Evolutionary conservation across 2,329 filamentous ascomycete genomes (phyloP), one percentile per base, ranked within the genome.

Genomic region (Aspergillus latus): DNA sequence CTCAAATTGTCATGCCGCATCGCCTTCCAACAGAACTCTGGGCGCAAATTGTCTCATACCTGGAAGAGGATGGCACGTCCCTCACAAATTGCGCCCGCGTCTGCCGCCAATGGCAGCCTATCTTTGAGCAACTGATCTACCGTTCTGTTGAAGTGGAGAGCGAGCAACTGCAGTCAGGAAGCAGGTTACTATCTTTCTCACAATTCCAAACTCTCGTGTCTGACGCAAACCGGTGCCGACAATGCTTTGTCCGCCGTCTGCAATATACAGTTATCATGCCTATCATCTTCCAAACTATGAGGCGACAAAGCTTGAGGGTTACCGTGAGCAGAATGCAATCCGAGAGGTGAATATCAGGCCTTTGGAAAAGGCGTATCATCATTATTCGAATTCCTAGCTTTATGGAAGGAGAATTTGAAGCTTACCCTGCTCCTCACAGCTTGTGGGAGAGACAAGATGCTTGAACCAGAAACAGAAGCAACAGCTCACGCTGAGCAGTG

Each of bases 31-130:
- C n/a, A 10, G 49, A 52, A 13, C 32, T 52, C 5, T 46, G 15
- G 49, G 16, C 13, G 32, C 16, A 37, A 5, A 52, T 45, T 16
- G 42, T 32, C 16, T 15, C 26, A n/a, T 52, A 52, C 21, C 49
- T 52, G 6, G 15, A 45, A 13, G 2, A 37, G 9, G 30, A 52
- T 32, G n/a, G 0, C 21, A 15, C 30, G 37, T 30, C 49, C 30
- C 11, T 52, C 34, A 16, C 21, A 16, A 11, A 7, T 2, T 49
- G 37, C 29, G 36, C 44, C 5, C 36, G 52, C 5, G 60, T 63
- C 44, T 62, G 58, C 45, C 59, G 54, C 28, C 36, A 52, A 54
- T 63, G 56, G 61, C 48, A 61, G 49, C 43, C 40, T 8, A 50
- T 49, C 0, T 58, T 61, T 40, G 58, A 61, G 29, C 30, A 49